These are phyloP conservation scores for Pseudonectria buxi DNA, from an alignment of 2,329 filamentous ascomycete genomes.

Conservation along the genomic window DNA sequence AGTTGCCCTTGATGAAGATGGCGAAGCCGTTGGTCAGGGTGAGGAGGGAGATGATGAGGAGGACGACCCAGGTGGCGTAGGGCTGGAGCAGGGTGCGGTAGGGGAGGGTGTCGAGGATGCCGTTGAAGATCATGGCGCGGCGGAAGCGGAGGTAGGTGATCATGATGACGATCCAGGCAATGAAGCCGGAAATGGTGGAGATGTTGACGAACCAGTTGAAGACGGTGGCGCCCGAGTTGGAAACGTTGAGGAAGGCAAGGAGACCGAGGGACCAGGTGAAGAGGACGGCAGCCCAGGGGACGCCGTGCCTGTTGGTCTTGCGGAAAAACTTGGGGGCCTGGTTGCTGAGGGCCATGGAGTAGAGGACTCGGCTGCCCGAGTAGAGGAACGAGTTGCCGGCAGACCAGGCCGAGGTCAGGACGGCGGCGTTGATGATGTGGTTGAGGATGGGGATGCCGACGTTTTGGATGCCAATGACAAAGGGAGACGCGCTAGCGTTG, in stretches of 20 bases:
- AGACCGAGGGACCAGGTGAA: slow-evolving; percentile 52
- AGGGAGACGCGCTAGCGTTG: slow-evolving; percentile 51
- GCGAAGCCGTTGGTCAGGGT: too few species aligned
- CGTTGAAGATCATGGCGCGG: slow-evolving; percentile 45
- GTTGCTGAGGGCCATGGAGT: slow-evolving; percentile 58
- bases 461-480: slow-evolving; percentile 60
- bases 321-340: slow-evolving; percentile 58
- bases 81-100: slow-evolving; percentile 50
- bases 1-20: too few species aligned
- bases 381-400: slow-evolving; percentile 57
- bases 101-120: slow-evolving; percentile 40
- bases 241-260: slow-evolving; percentile 64
- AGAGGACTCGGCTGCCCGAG: slow-evolving; percentile 61
- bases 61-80: slow-evolving; percentile 43
- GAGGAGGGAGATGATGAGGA: too few species aligned
- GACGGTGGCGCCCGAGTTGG: slow-evolving; percentile 53
- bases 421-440: slow-evolving; percentile 60
- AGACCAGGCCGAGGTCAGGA: slow-evolving; percentile 59
- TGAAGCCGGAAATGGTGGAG: slow-evolving; percentile 54
- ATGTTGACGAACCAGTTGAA: slow-evolving; percentile 69
- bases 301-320: slow-evolving; percentile 52
- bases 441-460: slow-evolving; percentile 57
- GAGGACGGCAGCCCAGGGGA: slow-evolving; percentile 49
- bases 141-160: slow-evolving; percentile 55
- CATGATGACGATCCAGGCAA: slow-evolving; percentile 54